phyloP scores from a whole-genome alignment of 371 early-diverging fungal species.

The Syncephalastrum sp. region DNA sequence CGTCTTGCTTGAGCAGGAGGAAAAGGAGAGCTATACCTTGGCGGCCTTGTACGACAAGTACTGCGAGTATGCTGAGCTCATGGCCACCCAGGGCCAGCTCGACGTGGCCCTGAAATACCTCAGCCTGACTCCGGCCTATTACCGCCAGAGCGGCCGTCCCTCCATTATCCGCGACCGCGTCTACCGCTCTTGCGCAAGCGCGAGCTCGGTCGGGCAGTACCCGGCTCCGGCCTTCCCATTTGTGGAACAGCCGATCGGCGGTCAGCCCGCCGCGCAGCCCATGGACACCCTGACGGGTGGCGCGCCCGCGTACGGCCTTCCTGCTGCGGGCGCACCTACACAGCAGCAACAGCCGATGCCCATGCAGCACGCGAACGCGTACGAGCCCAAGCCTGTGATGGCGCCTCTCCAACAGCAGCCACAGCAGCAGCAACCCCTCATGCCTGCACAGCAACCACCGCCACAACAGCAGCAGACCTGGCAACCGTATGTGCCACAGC shows the following conservation, averaged over 20 bases:
- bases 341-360: slow-evolving; percentile 7
- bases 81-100: slow-evolving; percentile 76
- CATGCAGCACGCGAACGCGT: background rate
- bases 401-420: too few relatives aligned
- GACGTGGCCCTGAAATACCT: slow-evolving; percentile 75
- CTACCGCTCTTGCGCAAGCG: slow-evolving; percentile 59
- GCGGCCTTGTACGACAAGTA: slow-evolving; percentile 82
- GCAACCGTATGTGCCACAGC: slow-evolving; percentile 1
- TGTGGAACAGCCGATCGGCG: slow-evolving; percentile 44
- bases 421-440: too few relatives aligned
- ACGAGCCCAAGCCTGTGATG: background rate
- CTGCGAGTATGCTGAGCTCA: slow-evolving; percentile 80
- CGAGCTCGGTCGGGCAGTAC: slow-evolving; percentile 33
- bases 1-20: slow-evolving; percentile 54
- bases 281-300: background rate
- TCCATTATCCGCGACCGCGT: slow-evolving; percentile 77
- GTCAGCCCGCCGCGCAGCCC: too few relatives aligned
- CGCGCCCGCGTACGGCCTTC: slow-evolving; percentile 5
- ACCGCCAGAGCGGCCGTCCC: slow-evolving; percentile 49
- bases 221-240: slow-evolving; percentile 67
- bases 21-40: slow-evolving; percentile 55
- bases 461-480: slow-evolving; percentile 2
- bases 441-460: too few relatives aligned
- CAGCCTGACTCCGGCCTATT: slow-evolving; percentile 66
- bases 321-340: slow-evolving; percentile 2